Evolutionary conservation across 129 eudicot species (phyloP), one percentile per base, ranked within the genome.

Genomic region (Glebionis coronaria): DNA sequence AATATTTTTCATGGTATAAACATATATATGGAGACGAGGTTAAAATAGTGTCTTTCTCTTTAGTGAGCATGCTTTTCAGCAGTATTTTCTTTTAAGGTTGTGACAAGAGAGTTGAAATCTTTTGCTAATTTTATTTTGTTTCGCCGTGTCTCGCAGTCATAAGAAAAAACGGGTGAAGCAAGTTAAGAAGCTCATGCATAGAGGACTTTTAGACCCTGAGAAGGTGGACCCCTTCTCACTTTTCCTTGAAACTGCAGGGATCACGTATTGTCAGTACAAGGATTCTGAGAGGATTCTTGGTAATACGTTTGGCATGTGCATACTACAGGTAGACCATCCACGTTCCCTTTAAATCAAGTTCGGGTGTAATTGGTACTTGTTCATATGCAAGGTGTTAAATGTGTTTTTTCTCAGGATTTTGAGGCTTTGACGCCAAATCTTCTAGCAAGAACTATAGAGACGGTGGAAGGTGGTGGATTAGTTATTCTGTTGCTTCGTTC

Each of bases 381-480:
- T 14, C 51, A 16, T 40, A 53, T 67, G 42, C 42, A 8, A 53
- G 46, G 51, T 45, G 53, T 14, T 5, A 21, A 51, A 27, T 50
- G 51, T 15, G 12, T 31, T 44, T 47, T 70, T 14, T 25, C 40
- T 63, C 59, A 92, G 98, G 99, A 89, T 84, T 93, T 93, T 53
- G 95, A 88, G 76, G 95, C 99, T 54, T 80, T 93, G 81, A 93
- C 97, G 0, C 99, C 99, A 55, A 93, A 93, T 81, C 91, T 86
- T 63, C 76, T 88, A 55, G 98, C 98, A 52, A 82, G 98, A 81
- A 88, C 98, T n/a, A 82, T 93, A 73, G 98, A 93, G 82, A 93
- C 98, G 58, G 96, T 93, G 67, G 96, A 86, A 81, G 98, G 98
- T 35, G 98, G 98, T 21, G 98, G 98, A 58, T 74, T 92, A 79